A percentile compares a stretch with the other conserved stretches of the same genome.
Conservation (phyloP, 1,284 basidiomycete genomes). For the Lignosus rhinocerotis region DNA sequence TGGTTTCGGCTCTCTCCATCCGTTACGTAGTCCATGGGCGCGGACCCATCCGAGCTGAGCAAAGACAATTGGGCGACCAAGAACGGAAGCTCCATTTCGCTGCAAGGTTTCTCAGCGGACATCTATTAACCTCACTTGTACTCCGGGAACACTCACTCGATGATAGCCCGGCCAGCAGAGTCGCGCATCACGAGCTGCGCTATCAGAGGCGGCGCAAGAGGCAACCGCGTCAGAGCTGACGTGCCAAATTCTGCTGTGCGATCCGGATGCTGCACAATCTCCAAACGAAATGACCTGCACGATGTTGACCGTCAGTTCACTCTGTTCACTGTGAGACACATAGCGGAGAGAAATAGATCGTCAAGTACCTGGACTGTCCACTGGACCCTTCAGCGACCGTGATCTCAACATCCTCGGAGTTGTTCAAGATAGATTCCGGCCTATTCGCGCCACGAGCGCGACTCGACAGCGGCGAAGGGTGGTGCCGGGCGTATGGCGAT, state of each 20-base stretch:
- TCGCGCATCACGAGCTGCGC: conserved; percentile 77
- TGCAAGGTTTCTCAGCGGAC: conserved; percentile 31
- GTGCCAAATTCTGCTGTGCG: conserved; percentile 78
- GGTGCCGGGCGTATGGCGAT: background rate
- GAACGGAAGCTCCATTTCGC: conserved; percentile 81
- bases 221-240: conserved; percentile 74
- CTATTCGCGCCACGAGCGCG: conserved; percentile 21
- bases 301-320: conserved; percentile 2
- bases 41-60: conserved; percentile 60
- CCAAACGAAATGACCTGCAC: conserved; percentile 67
- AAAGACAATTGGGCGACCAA: conserved; percentile 79
- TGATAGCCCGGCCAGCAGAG: conserved; percentile 60
- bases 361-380: conserved; percentile 12
- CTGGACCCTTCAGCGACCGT: conserved; percentile 9
- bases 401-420: conserved; percentile 13
- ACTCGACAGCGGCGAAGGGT: conserved; percentile 15
- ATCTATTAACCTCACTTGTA: conserved; percentile 7
- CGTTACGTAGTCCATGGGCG: conserved; percentile 57
- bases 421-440: background rate
- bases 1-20: conserved; percentile 44
- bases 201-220: conserved; percentile 79
- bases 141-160: conserved; percentile 56
- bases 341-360: background rate
- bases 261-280: conserved; percentile 79
- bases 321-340: background rate